Evolutionary conservation across 768 basidiomycete species (phyloP).

Genomic region (Inosperma sp.): DNA sequence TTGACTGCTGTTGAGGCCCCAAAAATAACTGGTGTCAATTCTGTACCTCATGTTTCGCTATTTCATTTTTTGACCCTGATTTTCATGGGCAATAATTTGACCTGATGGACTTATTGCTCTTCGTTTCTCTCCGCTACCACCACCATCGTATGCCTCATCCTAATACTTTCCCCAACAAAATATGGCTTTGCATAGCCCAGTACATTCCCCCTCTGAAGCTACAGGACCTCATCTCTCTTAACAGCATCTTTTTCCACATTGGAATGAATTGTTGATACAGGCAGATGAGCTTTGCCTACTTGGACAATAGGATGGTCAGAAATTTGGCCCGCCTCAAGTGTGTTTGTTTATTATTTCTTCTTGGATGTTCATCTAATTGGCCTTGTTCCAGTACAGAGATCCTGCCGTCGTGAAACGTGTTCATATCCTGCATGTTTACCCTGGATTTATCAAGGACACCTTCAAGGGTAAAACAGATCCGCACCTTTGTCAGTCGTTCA

Average conservation of each 20-base stretch:
- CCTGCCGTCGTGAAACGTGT: slow-evolving; percentile 46
- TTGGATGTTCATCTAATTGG: not conserved
- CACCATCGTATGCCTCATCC: not conserved
- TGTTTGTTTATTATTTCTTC: slow-evolving; percentile 10
- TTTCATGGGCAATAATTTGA: no score
- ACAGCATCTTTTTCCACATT: slow-evolving; percentile 36
- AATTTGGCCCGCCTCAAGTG: slow-evolving; percentile 38
- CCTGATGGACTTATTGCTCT: no score
- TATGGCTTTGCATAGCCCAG: slow-evolving; percentile 5
- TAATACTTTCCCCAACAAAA: not conserved
- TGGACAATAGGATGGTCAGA: slow-evolving; percentile 41
- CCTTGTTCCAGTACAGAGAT: slow-evolving; percentile 30
- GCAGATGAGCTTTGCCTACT: slow-evolving; percentile 47
- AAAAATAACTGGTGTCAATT: no score
- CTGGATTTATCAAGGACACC: slow-evolving; percentile 43
- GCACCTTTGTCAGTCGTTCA: not conserved
- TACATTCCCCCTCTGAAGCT: slow-evolving; percentile 1
- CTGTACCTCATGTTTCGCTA: no score
- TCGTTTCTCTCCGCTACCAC: slow-evolving; percentile 1
- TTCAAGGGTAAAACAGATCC: slow-evolving; percentile 9
- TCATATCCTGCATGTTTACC: slow-evolving; percentile 44
- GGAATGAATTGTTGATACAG: slow-evolving; percentile 47
- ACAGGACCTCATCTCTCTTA: slow-evolving; percentile 31
- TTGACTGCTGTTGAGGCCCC: no score
- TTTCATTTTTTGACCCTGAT: no score